phyloP scores from a whole-genome alignment of 495 filamentous ascomycete genomes.

The Gamarada debralockiae region DNA sequence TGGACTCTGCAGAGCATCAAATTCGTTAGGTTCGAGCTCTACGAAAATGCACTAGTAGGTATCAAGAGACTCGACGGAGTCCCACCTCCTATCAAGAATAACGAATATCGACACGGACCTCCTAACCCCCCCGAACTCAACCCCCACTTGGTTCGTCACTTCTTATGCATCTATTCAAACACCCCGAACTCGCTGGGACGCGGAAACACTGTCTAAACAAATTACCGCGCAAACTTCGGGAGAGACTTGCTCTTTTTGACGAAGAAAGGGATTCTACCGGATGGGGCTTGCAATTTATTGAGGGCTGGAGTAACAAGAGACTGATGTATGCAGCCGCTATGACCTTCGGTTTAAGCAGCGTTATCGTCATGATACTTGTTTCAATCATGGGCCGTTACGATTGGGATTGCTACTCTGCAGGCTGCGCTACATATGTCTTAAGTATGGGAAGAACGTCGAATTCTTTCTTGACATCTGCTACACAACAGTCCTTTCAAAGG shows the following conservation, averaged over 20 bases:
- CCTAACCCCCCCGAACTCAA: not conserved
- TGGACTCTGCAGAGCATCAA: conserved; percentile 6
- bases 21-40: not conserved
- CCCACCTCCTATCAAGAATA: not conserved
- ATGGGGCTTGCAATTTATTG: conserved; percentile 2
- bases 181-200: not conserved
- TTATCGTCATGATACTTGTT: not conserved
- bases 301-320: not conserved
- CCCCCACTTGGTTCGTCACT: not conserved
- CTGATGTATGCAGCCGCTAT: conserved; percentile 1
- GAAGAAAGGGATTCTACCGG: conserved; percentile 1
- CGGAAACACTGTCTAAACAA: not conserved
- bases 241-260: not conserved
- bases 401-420: conserved; percentile 3
- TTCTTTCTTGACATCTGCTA: too few species aligned
- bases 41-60: not conserved
- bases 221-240: conserved; percentile 1
- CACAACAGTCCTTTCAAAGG: conserved; percentile 3
- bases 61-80: conserved; percentile 2
- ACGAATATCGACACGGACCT: conserved; percentile 3
- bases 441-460: not conserved
- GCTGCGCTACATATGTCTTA: not conserved
- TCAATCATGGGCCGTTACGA: not conserved
- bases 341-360: not conserved
- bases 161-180: conserved; percentile 6